Conservation (phyloP, 2,329 filamentous ascomycete species). For the Botrytis fabae region DNA sequence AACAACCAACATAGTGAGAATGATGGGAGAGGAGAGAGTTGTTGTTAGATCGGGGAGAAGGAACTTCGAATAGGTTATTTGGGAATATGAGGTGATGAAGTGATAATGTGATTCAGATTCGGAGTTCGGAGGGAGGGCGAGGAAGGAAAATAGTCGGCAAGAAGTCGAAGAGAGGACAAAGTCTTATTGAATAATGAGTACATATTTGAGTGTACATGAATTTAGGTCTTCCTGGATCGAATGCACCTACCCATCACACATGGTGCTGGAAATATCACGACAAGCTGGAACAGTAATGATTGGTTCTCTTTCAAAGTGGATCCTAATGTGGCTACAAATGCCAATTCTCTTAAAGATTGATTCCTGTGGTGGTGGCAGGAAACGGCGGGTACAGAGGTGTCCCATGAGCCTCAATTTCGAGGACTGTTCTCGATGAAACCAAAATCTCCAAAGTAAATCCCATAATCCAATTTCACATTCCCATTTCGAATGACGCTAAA, state of each 20-base stretch:
- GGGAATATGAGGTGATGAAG: not conserved
- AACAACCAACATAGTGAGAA: not conserved
- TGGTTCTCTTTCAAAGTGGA: not conserved
- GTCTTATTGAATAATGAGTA: not conserved
- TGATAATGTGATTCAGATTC: not conserved
- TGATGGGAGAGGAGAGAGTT: not conserved
- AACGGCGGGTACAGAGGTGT: not conserved
- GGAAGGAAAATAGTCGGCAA: not conserved
- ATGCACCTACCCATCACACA: not conserved
- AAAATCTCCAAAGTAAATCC: not conserved
- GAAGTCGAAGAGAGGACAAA: not conserved
- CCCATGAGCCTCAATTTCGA: slow-evolving; percentile 3
- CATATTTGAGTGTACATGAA: not conserved
- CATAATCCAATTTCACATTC: slow-evolving; percentile 17
- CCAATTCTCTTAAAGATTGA: not conserved
- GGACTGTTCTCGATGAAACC: not conserved
- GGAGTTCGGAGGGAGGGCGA: not conserved
- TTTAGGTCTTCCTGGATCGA: not conserved
- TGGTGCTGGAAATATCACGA: not conserved
- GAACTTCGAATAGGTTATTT: not conserved
- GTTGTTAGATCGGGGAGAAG: not conserved
- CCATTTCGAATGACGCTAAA: slow-evolving; percentile 34
- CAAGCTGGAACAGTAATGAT: not conserved
- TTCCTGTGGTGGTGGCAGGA: not conserved
- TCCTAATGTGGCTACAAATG: not conserved